phyloP scores from a whole-genome alignment of 352 stramenopile species.

The Phytopythium delawarense region DNA sequence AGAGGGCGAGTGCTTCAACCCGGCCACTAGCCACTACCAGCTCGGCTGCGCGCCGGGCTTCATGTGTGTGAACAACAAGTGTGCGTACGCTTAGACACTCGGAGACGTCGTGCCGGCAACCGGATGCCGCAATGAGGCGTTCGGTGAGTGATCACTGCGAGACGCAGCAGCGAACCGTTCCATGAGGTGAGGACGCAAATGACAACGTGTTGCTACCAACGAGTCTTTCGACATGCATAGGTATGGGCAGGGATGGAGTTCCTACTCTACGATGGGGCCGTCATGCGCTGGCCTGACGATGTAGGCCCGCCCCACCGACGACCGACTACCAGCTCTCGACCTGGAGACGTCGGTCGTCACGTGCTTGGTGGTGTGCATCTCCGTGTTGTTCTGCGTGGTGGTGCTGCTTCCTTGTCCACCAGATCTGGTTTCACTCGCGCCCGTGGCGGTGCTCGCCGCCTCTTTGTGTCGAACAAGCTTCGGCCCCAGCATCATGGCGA shows the following conservation, averaged over 20 bases:
- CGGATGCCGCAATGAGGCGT: too few species aligned
- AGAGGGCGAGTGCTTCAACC: conserved; percentile 25
- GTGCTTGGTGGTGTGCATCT: neutral
- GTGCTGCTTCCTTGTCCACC: neutral
- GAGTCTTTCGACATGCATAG: too few species aligned
- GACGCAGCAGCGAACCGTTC: neutral
- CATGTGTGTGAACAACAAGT: conserved; percentile 29
- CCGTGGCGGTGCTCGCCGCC: neutral
- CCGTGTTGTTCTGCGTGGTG: neutral
- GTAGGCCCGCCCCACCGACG: neutral
- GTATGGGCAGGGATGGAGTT: too few species aligned
- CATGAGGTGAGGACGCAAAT: too few species aligned
- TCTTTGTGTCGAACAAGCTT: conserved; percentile 6
- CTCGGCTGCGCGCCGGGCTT: conserved; percentile 20
- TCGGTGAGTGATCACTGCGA: neutral
- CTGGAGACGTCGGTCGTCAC: neutral
- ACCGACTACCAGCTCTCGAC: neutral
- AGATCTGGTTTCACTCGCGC: neutral
- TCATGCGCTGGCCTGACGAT: neutral
- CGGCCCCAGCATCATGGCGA: conserved; percentile 6
- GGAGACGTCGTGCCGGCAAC: neutral
- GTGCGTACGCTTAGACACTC: conserved; percentile 22
- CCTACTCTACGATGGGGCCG: neutral
- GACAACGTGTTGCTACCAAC: too few species aligned
- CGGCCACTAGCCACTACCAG: conserved; percentile 20